These are phyloP conservation scores for Umbelopsis isabellina DNA, from an alignment of 192 early-diverging fungal genomes.

Conservation along the genomic window DNA sequence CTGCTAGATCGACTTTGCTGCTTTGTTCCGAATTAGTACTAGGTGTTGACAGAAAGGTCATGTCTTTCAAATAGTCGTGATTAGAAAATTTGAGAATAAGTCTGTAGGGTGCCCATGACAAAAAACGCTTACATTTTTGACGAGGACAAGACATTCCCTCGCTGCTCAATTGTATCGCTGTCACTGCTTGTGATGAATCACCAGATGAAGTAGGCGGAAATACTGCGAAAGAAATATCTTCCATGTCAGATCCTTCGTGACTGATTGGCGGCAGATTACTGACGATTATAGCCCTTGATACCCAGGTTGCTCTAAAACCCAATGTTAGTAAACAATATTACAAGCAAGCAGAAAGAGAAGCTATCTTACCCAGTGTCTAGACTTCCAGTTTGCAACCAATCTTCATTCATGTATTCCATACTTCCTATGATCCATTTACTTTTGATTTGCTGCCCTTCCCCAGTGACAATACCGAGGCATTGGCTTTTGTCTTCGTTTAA, in stretches of 20 bases:
- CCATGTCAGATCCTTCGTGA: conserved; percentile 8
- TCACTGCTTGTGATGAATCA: not conserved
- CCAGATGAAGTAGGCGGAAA: conserved; percentile 24
- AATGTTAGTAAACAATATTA: not conserved
- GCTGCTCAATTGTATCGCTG: conserved; percentile 19
- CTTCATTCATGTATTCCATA: conserved; percentile 52
- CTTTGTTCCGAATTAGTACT: conserved; percentile 24
- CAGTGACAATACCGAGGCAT: conserved; percentile 44
- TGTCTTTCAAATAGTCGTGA: conserved; percentile 37
- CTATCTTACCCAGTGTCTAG: conserved; percentile 27
- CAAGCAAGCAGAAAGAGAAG: not conserved
- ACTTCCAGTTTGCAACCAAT: conserved; percentile 40
- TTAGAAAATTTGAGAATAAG: not conserved
- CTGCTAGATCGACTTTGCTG: conserved; percentile 24
- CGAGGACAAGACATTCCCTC: conserved; percentile 32
- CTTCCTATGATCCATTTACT: conserved; percentile 54
- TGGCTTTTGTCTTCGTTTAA: conserved; percentile 39
- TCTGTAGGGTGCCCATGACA: too few relatives aligned
- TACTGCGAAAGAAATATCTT: conserved; percentile 20
- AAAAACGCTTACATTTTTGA: conserved; percentile 22
- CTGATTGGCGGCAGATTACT: conserved; percentile 2
- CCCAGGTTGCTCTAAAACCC: not conserved
- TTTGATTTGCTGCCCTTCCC: conserved; percentile 45
- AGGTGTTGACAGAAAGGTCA: conserved; percentile 42
- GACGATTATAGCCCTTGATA: conserved; percentile 23